Conservation (phyloP, 306 rosid species). For the Ziziphus jujuba region DNA sequence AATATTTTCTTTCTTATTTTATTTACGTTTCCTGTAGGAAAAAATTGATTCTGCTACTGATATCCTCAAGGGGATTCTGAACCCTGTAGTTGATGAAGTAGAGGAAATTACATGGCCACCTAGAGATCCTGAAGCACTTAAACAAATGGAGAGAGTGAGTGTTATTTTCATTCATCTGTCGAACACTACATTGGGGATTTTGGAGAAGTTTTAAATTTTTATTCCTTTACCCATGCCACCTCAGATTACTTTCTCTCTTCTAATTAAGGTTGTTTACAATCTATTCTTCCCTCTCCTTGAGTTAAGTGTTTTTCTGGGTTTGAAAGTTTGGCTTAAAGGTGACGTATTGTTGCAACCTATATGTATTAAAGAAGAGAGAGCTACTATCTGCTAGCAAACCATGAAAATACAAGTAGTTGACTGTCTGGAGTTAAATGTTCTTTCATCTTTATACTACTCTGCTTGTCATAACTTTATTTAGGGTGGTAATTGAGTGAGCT, state of each 20-base stretch:
- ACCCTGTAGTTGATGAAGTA: slow-evolving; percentile 68
- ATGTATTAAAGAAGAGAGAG: background rate
- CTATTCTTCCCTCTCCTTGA: background rate
- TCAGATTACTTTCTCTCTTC: background rate
- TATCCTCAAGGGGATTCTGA: slow-evolving; percentile 74
- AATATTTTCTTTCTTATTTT: slow-evolving; percentile 1
- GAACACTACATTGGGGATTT: background rate
- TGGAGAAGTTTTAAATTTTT: background rate
- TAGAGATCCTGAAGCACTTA: slow-evolving; percentile 66
- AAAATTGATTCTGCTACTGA: slow-evolving; percentile 90
- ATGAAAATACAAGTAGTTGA: background rate
- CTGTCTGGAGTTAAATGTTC: too few relatives aligned
- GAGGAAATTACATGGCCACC: slow-evolving; percentile 95
- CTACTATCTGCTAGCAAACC: background rate
- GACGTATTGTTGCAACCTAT: background rate
- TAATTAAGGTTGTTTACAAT: background rate
- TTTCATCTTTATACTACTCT: too few relatives aligned
- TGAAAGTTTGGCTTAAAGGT: background rate
- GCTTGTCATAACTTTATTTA: too few relatives aligned
- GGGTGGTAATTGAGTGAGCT: too few relatives aligned
- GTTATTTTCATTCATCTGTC: slow-evolving; percentile 1
- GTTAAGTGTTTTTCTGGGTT: background rate
- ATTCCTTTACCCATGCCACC: background rate
- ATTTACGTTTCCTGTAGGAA: slow-evolving; percentile 47
- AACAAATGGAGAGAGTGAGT: slow-evolving; percentile 67